Evolutionary conservation across 257 asterid genomes (phyloP), one percentile per base, ranked within the genome.

Genomic region (Scutellaria minor): DNA sequence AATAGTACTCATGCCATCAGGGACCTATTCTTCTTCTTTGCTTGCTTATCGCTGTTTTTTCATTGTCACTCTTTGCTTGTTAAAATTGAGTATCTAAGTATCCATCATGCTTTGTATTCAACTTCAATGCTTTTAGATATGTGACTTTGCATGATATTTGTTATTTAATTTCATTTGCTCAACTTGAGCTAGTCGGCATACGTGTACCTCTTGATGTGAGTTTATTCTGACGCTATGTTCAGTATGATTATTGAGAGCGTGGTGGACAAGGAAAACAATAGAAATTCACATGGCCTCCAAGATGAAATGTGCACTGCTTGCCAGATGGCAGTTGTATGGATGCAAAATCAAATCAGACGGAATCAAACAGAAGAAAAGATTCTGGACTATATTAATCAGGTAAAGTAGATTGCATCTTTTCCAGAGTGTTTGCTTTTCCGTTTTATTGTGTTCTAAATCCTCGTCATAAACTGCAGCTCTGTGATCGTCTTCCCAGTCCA

Each of bases 251-350:
- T 89, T 18, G 84, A 89, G 89, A 91, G 91, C 52, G 95, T 91
- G 80, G 96, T 87, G 87, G 95, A 86, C 78, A 76, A 84, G 80
- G 81, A 84, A 74, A 77, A 54, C 66, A 75, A 42, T 11, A 56
- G 20, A 66, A 62, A 67, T 10, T 70, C 85, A 24, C 37, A 63
- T 59, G 85, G 84, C 51, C 31, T 69, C 73, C 65, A 20, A 24
- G 95, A 90, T 2, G 83, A 78, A 65, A 83, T 83, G 94, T 90
- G 97, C 75, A 53, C 79, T 69, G 89, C 86, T 64, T 90, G 98
- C 70, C 77, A 88, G 78, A 87, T 90, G 98, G 97, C 98, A 58
- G 98, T 90, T 58, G 88, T 92, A 0, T 92, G 98, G 98, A 87
- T 88, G 85, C 96, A 92, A 75, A 88, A 78, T 71, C 91, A 90